A percentile compares a stretch with the other conserved stretches of the same genome.
These are phyloP conservation scores for Populus simonii DNA, from an alignment of 345 rosid species.

Conservation along the genomic window DNA sequence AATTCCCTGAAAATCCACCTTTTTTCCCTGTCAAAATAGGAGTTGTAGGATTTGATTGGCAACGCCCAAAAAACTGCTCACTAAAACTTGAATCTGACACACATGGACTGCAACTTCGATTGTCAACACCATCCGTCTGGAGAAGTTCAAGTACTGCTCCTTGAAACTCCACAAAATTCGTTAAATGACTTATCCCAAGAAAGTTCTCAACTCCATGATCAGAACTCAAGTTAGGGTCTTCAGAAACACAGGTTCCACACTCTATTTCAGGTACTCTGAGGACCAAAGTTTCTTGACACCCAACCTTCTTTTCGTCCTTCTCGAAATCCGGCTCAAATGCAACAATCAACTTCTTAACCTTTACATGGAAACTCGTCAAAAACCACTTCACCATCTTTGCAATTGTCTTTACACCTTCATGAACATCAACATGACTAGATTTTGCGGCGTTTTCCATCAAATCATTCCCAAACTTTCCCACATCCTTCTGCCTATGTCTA, in stretches of 20 bases:
- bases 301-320: conserved; percentile 28
- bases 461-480: conserved; percentile 18
- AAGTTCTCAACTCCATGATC: conserved; percentile 43
- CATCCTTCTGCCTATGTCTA: conserved; percentile 27
- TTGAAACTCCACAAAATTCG: conserved; percentile 67
- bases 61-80: conserved; percentile 19
- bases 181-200: conserved; percentile 65
- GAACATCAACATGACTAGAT: conserved; percentile 55
- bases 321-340: conserved; percentile 67
- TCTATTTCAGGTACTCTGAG: conserved; percentile 63
- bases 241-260: conserved; percentile 74
- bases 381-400: conserved; percentile 95
- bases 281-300: conserved; percentile 47
- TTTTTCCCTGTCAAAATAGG: conserved; percentile 59
- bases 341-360: conserved; percentile 64
- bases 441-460: conserved; percentile 30
- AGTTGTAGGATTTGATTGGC: conserved; percentile 34
- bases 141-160: conserved; percentile 84
- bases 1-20: conserved; percentile 81
- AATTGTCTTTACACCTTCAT: conserved; percentile 94
- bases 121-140: conserved; percentile 42
- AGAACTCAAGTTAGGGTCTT: conserved; percentile 35
- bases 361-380: conserved; percentile 74
- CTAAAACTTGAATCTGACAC: conserved; percentile 20
- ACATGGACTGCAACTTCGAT: conserved; percentile 23